Evolutionary conservation across 306 rosid genomes (phyloP), one percentile per base, ranked within the genome.

Genomic region (Morella rubra): DNA sequence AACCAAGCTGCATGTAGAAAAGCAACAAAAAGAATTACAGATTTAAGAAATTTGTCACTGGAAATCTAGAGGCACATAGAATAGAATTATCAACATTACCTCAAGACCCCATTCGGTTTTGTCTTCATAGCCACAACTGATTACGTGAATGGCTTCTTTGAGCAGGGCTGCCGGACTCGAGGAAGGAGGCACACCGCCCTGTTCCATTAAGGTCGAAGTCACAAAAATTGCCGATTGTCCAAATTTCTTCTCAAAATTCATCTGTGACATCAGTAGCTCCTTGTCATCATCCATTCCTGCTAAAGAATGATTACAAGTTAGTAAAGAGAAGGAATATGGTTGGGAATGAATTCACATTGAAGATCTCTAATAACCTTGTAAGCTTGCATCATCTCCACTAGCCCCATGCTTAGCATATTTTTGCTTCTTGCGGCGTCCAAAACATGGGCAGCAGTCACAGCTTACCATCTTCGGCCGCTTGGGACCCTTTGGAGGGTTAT

Each of bases 401-500:
- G 81, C 90, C 22, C 86, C 90, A 44, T 83, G 73, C 86, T 89
- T 89, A 49, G 84, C 89, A 80, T 81, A 19, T 86, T 66, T 66
- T 42, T 16, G 71, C 71, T 66, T 66, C 71, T 66, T 66, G 50
- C 71, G 71, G 27, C 71, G 71, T 41, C 71, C 71, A n/a, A 66
- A 66, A 42, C 71, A 66, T 9, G 71, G 71, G 50, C 71, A 66
- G 50, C 71, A 66, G 50, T 66, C 71, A 18, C 71, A 66, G 76
- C 95, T 90, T 72, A 90, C 90, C 98, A 94, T 94, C 84, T 90
- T 92, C 22, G 98, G 98, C 65, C 97, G 97, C 82, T 92, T 94
- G 53, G 97, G 84, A 54, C 87, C 95, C 85, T 90, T 94, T 37
- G 98, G 95, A 80, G 98, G 97, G 80, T 77, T 83, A 73, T 92